phyloP scores from a whole-genome alignment of 176 grass and related monocot species.

The Carex myosuroides region DNA sequence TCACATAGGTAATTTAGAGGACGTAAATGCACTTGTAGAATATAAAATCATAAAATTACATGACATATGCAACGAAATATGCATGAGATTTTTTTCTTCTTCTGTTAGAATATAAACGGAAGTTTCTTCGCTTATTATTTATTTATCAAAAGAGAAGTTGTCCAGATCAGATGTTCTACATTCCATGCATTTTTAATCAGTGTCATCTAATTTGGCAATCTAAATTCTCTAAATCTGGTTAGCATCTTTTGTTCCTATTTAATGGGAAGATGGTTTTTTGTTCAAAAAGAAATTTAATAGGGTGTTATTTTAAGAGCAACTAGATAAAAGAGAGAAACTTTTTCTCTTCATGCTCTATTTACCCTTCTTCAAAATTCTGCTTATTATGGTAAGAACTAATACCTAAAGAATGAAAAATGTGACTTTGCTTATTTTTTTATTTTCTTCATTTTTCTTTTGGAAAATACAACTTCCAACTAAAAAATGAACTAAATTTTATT shows the following conservation, averaged over 20 bases:
- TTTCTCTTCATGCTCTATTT: background rate
- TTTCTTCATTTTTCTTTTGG: background rate
- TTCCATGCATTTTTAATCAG: background rate
- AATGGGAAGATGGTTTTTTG: background rate
- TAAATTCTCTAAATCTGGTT: background rate
- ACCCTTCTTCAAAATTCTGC: too few species aligned
- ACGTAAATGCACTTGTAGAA: background rate
- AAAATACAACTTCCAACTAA: background rate
- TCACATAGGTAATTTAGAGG: background rate
- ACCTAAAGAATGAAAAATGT: too few species aligned
- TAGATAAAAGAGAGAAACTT: background rate
- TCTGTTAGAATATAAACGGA: background rate
- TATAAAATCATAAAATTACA: background rate
- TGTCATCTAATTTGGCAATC: background rate
- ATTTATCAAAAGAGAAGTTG: background rate
- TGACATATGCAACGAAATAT: background rate
- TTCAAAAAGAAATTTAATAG: background rate
- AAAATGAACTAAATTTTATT: background rate
- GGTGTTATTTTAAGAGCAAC: background rate
- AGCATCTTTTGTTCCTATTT: background rate
- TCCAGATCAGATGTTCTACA: background rate
- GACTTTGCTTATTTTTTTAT: too few species aligned
- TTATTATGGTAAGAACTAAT: too few species aligned
- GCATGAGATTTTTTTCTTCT: background rate
- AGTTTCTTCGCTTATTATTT: background rate